Evolutionary conservation across 2,329 filamentous ascomycete genomes (phyloP).

Genomic region (Gyromitra esculenta): DNA sequence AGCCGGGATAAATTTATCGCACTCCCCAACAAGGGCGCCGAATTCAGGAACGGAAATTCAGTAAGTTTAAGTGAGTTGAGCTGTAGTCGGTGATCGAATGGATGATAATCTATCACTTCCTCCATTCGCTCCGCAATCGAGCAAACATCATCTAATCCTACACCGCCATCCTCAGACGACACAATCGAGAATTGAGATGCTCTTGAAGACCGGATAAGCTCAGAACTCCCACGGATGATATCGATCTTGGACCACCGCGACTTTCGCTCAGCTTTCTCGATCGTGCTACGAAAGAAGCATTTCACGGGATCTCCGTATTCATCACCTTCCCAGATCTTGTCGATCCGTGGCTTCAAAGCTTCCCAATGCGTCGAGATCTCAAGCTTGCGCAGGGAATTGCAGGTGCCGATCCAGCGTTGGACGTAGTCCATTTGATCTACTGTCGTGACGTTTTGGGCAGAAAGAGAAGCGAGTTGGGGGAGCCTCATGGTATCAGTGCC

Average conservation of each 20-base stretch:
- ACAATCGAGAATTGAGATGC: conserved; percentile 11
- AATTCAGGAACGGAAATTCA: conserved; percentile 29
- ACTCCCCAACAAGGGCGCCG: conserved; percentile 4
- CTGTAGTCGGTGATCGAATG: conserved; percentile 18
- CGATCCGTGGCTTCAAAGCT: neutral
- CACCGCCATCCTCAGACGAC: conserved; percentile 14
- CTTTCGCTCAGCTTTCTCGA: conserved; percentile 15
- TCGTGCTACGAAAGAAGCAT: conserved; percentile 14
- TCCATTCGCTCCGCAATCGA: conserved; percentile 32
- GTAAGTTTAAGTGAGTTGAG: conserved; percentile 19
- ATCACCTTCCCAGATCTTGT: neutral
- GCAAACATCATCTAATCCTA: conserved; percentile 22
- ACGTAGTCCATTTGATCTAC: conserved; percentile 21
- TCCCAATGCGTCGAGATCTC: conserved; percentile 25
- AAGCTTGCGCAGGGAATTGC: conserved; percentile 22
- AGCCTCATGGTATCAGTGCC: conserved; percentile 10
- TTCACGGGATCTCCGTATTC: conserved; percentile 8
- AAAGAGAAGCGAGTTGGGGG: conserved; percentile 19
- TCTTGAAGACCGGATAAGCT: conserved; percentile 10
- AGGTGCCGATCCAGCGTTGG: conserved; percentile 29
- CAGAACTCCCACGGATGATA: conserved; percentile 9
- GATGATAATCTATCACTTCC: conserved; percentile 14
- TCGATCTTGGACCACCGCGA: neutral
- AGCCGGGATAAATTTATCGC: conserved; percentile 21
- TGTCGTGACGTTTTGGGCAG: conserved; percentile 23